Evolutionary conservation across 305 asterid species (phyloP), one percentile per base, ranked within the genome.

Genomic region (Fraxinus greggii): DNA sequence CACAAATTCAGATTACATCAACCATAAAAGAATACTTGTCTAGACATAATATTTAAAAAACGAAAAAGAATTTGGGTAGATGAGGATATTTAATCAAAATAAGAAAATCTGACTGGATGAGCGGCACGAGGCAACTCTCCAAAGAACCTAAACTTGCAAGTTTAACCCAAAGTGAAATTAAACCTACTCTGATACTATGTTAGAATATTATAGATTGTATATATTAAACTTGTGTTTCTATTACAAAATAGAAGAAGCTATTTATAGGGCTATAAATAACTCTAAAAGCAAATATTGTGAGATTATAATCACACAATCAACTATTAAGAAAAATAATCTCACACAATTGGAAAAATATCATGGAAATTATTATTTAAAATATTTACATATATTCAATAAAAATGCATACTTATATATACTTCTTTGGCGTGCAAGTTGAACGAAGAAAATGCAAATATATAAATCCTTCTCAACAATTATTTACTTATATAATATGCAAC

Each of bases 401-500:
- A 19, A 19, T 56, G 4, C 9, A 19, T 56, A 56, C 65, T 19
- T 0, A 5, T 54, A 8, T 6, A 54, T 54, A n/a, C 24, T 54
- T 56, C 65, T 56, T n/a, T 19, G 10, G 12, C 65, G 1, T 56
- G 65, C 12, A 56, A 19, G 24, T 56, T 5, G 65, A 56, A 56
- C 12, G 24, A 19, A 56, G 19, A 56, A 56, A 56, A 56, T 56
- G 26, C 26, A 56, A 56, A 56, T 56, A n/a, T 23, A 56, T 7
- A n/a, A n/a, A 19, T 56, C 26, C 26, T 56, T 56, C 26, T 56
- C 26, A 56, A n/a, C 26, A 56, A 56, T 5, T 54, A 54, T 56
- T 56, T 56, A 19, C 67, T 56, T 19, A 56, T 19, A 19, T 56
- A 56, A 56, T 56, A 56, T 91, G 92, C 92, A 95, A 76, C 72